phyloP scores from a whole-genome alignment of 306 rosid species.

The Prunus mume region DNA sequence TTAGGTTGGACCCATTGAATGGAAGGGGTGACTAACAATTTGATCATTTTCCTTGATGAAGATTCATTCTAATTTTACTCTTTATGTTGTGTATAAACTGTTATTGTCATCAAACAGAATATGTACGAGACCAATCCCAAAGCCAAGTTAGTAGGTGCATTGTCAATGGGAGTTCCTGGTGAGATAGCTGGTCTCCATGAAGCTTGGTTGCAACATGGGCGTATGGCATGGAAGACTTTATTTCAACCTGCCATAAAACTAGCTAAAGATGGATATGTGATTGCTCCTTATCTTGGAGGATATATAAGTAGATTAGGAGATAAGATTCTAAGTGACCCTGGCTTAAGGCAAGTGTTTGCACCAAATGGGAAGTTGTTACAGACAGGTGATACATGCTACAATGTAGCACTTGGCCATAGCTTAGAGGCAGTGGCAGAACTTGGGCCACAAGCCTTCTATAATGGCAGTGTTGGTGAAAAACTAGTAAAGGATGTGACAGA shows the following conservation, averaged over 20 bases:
- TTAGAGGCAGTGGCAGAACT: conserved; percentile 64
- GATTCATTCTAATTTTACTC: background rate
- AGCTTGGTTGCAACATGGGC: conserved; percentile 82
- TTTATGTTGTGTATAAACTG: conserved; percentile 16
- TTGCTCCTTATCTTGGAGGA: conserved; percentile 49
- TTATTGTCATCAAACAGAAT: conserved; percentile 45
- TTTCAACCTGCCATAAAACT: conserved; percentile 78
- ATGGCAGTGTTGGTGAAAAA: conserved; percentile 70
- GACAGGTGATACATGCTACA: conserved; percentile 62
- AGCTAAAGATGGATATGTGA: conserved; percentile 62
- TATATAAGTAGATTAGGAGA: conserved; percentile 7
- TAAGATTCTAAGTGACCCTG: conserved; percentile 59
- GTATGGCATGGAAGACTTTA: conserved; percentile 64
- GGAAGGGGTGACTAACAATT: background rate
- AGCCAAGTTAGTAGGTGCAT: conserved; percentile 53
- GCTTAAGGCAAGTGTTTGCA: conserved; percentile 61
- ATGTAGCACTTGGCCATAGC: conserved; percentile 62
- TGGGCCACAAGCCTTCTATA: conserved; percentile 79
- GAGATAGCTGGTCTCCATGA: conserved; percentile 87
- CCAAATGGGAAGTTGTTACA: conserved; percentile 61
- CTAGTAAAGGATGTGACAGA: conserved; percentile 74
- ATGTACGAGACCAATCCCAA: conserved; percentile 64
- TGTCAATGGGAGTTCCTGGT: conserved; percentile 86
- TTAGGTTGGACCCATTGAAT: background rate
- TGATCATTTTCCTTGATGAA: conserved; percentile 3